Percentiles rank a stretch among this genome's conserved stretches.
Conservation (phyloP, 768 basidiomycete genomes). For the Phlebiopsis flavidoalba region DNA sequence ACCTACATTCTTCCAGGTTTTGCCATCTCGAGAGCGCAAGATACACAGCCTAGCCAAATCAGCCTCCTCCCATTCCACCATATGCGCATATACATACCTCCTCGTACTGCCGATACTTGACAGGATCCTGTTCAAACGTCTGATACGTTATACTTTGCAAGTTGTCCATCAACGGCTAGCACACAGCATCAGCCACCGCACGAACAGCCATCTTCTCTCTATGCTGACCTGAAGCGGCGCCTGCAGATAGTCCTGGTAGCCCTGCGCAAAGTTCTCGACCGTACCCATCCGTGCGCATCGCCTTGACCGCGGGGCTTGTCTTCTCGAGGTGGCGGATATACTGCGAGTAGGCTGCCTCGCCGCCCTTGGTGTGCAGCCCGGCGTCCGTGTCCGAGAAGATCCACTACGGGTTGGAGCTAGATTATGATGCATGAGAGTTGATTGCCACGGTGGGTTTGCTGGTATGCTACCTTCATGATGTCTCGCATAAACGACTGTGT, state of each 20-base stretch:
- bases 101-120: constrained; percentile 95
- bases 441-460: constrained; percentile 34
- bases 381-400: constrained; percentile 69
- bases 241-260: constrained; percentile 94
- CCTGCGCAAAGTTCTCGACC: constrained; percentile 85
- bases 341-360: constrained; percentile 83
- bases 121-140: constrained; percentile 95
- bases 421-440: background rate
- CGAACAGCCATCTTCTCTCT: background rate
- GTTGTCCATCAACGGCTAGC: constrained; percentile 94
- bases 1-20: constrained; percentile 54
- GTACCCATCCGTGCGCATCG: constrained; percentile 62
- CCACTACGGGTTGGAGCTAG: constrained; percentile 74
- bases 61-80: background rate
- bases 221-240: constrained; percentile 79
- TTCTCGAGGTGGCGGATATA: constrained; percentile 83
- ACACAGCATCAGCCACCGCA: background rate
- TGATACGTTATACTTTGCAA: constrained; percentile 94
- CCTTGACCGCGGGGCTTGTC: constrained; percentile 63
- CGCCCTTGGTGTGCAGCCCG: constrained; percentile 71
- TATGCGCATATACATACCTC: constrained; percentile 44
- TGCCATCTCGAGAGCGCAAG: constrained; percentile 74
- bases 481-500: constrained; percentile 89
- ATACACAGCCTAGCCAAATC: constrained; percentile 59
- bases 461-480: constrained; percentile 54